Base-by-base conservation (phyloP, 345 rosid genomes). In the Raphanus raphanistrum region DNA sequence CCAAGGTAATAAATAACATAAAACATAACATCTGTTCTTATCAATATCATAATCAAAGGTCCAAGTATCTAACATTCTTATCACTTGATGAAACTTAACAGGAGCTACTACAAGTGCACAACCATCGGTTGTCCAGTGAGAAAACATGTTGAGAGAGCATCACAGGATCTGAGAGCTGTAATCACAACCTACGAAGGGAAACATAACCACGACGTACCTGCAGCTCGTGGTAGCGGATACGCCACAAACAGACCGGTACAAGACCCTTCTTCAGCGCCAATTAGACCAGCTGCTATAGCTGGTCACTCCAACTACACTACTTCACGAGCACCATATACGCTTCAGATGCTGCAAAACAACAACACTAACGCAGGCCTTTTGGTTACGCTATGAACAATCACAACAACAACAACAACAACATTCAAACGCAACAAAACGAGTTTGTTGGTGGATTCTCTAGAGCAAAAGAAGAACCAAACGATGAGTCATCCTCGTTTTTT, bases 41-140 rank as follows among this genome's bases (percentile, higher is more conserved):
- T 73, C 58, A 11, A 59, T 8, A 60, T 48, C 78, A 73, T 12
- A 15, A 48, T 9, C 0, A 32, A 78, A 59, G 35, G 13, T 50
- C n/a, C 17, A 16, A 50, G 33, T 25, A 72, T 33, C 81, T 72
- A 29, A 72, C 63, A 1, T 29, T 57, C 58, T 45, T 61, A 33
- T 10, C 3, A 10, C 15, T 27, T 79, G 64, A 26, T 43, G 52
- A 12, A 3, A 12, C 45, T 58, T 72, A 72, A 50, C 81, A 94
- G 98, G 91, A 94, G 98, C 90, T 95, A 95, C 83, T 95, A 95
- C 87, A 95, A 95, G 81, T 95, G 99, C 72, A 95, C 99, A 33
- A 87, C 82, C 28, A 12, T 73, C 12, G 94, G 90, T 59, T 95
- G 99, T 81, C 92, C 96, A 0, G 98, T 94, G 63, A 87, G 98